Percentiles rank a stretch among this genome's conserved stretches.
Conservation (phyloP, 176 grass and related monocot genomes). For the Puccinellia tenuiflora region DNA sequence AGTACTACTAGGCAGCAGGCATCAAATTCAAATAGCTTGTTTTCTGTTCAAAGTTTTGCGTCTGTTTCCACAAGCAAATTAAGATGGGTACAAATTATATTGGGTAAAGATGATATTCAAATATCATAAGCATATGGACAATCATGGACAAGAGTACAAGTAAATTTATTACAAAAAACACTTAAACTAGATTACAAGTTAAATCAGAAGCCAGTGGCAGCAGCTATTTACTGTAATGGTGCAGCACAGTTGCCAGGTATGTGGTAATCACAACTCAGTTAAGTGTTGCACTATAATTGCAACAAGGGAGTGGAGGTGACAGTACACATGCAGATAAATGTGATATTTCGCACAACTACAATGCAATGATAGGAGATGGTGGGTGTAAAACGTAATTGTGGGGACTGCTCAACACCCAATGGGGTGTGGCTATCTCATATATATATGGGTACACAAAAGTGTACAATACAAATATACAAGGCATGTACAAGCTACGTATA, state of each 20-base stretch:
- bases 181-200: not conserved
- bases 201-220: not conserved
- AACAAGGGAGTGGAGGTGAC: not conserved
- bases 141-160: not conserved
- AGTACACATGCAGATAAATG: not conserved
- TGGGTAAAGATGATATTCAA: not conserved
- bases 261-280: not conserved
- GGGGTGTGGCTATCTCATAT: no score
- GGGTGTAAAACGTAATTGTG: no score
- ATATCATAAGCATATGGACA: not conserved
- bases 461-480: no score
- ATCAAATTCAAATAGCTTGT: conserved; percentile 8
- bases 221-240: not conserved
- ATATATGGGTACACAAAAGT: no score
- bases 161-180: not conserved
- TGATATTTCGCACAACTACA: no score
- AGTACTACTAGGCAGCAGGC: not conserved
- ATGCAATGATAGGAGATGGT: no score
- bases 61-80: conserved; percentile 10
- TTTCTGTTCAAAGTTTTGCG: not conserved
- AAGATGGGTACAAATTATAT: not conserved
- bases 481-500: no score
- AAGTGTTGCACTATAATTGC: not conserved
- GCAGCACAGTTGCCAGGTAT: not conserved
- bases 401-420: no score